Percentiles rank a stretch among this genome's conserved stretches.
Conservation (phyloP, 2,329 filamentous ascomycete species). For the Fusarium nodosum region DNA sequence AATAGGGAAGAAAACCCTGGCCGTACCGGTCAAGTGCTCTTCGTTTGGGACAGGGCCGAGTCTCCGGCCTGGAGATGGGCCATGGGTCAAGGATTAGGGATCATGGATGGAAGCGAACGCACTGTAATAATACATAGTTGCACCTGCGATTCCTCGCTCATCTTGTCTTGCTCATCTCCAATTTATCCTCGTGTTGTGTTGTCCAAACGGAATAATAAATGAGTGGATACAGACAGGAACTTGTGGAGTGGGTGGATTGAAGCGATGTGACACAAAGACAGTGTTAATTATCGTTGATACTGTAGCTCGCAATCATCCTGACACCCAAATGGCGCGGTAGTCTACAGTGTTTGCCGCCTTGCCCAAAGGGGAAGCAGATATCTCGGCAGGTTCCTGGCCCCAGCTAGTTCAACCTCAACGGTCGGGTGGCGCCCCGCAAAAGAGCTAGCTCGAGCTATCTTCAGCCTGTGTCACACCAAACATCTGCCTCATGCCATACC, state of each 20-base stretch:
- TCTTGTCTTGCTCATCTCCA: constrained; percentile 24
- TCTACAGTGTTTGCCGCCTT: constrained; percentile 35
- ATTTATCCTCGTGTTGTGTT: constrained; percentile 27
- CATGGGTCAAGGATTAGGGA: constrained; percentile 22
- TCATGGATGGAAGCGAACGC: constrained; percentile 4
- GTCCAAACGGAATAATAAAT: constrained; percentile 41
- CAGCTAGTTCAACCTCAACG: constrained; percentile 14
- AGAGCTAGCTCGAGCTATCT: constrained; percentile 15
- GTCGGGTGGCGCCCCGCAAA: constrained; percentile 36
- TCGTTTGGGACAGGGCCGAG: constrained; percentile 39
- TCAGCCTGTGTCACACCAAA: constrained; percentile 1
- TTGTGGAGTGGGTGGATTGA: constrained; percentile 38
- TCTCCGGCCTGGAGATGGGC: constrained; percentile 43
- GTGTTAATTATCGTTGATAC: constrained; percentile 12
- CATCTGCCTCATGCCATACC: neutral
- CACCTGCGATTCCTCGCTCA: neutral
- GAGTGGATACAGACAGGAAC: constrained; percentile 40
- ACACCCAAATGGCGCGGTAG: constrained; percentile 14
- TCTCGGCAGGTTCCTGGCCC: constrained; percentile 34
- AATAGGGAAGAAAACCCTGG: constrained; percentile 30
- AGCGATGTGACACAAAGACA: constrained; percentile 45
- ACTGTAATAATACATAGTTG: neutral
- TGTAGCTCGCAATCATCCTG: neutral
- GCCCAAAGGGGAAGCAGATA: constrained; percentile 26
- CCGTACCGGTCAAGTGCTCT: constrained; percentile 35